Base-by-base conservation (phyloP, 495 filamentous ascomycete genomes). In the Talaromyces trachyspermus region DNA sequence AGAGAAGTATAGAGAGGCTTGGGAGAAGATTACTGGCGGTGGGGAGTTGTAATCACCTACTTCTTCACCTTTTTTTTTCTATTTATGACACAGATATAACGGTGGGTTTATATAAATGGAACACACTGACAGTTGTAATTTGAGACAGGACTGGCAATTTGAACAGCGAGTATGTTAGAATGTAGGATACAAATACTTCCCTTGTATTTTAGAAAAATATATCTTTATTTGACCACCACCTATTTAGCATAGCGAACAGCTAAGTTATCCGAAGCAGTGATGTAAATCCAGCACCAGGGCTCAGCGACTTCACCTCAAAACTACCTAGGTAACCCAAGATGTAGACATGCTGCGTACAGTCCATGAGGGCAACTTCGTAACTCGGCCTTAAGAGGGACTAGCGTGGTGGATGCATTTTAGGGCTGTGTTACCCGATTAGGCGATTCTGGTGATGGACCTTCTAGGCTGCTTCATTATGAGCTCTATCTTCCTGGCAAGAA, bases 1-100 rank as follows among this genome's bases (percentile, higher is more conserved):
- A 29, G 72, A 64, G 46, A 79, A 81, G 63, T 89, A 89, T 54
- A 61, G 62, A 49, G 83, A 88, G 65, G 84, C 78, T 3, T 89
- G 75, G 69, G 74, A 85, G 72, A 74, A 61, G 59, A 65, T 89
- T 49, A 89, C 85, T 23, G 85, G 82, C 0, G 67, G 60, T 24
- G 46, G 33, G n/a, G 27, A 46, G 30, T 35, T 46, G 11, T 46
- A 17, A 5, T 36, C 18, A 8, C 23, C 22, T 17, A 10, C 12
- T 33, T 11, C 2, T 33, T 45, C 14, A 4, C 9, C 5, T 17
- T 20, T 15, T 25, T 41, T 23, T 41, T 17, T 41, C 3, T 41
- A 5, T n/a, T 19, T 14, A 1, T 40, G n/a, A n/a, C n/a, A n/a
- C n/a, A n/a, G n/a, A n/a, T n/a, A 5, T 40, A 18, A 12, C n/a